Evolutionary conservation across 148 eudicot genomes (phyloP).

Genomic region (Fagopyrum homotropicum): DNA sequence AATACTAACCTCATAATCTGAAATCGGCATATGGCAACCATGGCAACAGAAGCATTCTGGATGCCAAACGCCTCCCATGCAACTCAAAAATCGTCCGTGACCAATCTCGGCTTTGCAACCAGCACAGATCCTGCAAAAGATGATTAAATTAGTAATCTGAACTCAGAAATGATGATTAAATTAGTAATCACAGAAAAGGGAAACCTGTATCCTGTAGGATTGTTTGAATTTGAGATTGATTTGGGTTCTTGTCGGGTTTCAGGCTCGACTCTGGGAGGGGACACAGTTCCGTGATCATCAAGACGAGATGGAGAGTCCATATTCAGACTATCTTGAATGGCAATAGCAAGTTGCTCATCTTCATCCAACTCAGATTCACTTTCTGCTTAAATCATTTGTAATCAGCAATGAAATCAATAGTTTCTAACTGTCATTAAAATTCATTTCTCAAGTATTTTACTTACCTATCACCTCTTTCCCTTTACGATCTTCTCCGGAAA

Average conservation of each 20-base stretch:
- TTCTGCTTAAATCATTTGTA: slow-evolving; percentile 22
- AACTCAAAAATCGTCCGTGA: slow-evolving; percentile 71
- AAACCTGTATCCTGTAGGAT: slow-evolving; percentile 66
- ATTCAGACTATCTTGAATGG: slow-evolving; percentile 79
- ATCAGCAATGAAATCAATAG: background rate
- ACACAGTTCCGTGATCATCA: slow-evolving; percentile 47
- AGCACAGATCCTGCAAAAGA: slow-evolving; percentile 46
- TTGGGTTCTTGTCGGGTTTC: slow-evolving; percentile 16
- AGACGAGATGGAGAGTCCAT: slow-evolving; percentile 57
- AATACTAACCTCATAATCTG: slow-evolving; percentile 72
- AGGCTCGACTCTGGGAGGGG: slow-evolving; percentile 26
- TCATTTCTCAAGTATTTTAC: slow-evolving; percentile 11
- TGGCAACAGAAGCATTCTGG: slow-evolving; percentile 93
- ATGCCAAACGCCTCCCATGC: slow-evolving; percentile 95
- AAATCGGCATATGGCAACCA: slow-evolving; percentile 63
- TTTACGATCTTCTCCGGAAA: slow-evolving; percentile 59
- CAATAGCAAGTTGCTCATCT: slow-evolving; percentile 87
- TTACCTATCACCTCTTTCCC: slow-evolving; percentile 78
- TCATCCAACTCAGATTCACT: slow-evolving; percentile 51
- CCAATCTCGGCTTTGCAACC: slow-evolving; percentile 88
- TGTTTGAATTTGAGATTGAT: slow-evolving; percentile 38
- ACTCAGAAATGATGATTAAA: background rate
- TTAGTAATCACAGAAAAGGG: background rate
- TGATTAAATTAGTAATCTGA: background rate
- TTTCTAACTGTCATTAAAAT: background rate